These are phyloP conservation scores for Trichoderma guizhouense DNA, from an alignment of 2,329 filamentous ascomycete species.

Conservation along the genomic window DNA sequence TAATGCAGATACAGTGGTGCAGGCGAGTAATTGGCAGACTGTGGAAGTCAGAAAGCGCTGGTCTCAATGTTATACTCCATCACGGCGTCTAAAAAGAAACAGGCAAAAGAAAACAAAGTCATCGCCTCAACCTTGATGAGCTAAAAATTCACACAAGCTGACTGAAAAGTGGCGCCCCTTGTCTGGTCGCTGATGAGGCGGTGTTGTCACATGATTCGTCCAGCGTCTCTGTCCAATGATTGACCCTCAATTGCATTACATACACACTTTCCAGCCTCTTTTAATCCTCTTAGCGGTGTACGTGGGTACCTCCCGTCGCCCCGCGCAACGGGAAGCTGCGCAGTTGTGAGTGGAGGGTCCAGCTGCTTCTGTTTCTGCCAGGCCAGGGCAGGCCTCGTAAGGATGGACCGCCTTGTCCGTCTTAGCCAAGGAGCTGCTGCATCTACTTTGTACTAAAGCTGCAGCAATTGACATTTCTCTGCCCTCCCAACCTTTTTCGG, in stretches of 20 bases:
- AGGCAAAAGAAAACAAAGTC: not conserved
- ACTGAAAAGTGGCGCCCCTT: slow-evolving; percentile 7
- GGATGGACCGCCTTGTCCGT: not conserved
- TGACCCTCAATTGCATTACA: not conserved
- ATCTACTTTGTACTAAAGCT: not conserved
- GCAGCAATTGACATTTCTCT: slow-evolving; percentile 8
- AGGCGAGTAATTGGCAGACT: not conserved
- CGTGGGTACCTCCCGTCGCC: slow-evolving; percentile 20
- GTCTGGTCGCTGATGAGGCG: slow-evolving; percentile 10
- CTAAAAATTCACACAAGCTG: slow-evolving; percentile 9
- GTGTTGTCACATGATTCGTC: slow-evolving; percentile 19
- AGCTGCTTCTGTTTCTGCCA: not conserved
- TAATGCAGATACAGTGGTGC: not conserved
- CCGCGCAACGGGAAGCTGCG: slow-evolving; percentile 22
- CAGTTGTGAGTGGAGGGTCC: not conserved
- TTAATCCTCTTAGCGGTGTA: slow-evolving; percentile 1
- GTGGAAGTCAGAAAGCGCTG: no score
- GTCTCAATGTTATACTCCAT: not conserved
- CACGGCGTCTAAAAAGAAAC: not conserved
- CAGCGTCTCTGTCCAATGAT: not conserved
- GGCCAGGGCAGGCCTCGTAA: not conserved
- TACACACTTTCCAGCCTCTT: not conserved
- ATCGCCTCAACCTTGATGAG: not conserved
- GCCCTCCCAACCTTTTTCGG: not conserved
- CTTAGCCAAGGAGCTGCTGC: slow-evolving; percentile 6